Evolutionary conservation across 106 monocot genomes (phyloP).

Genomic region (Vanilla planifolia): DNA sequence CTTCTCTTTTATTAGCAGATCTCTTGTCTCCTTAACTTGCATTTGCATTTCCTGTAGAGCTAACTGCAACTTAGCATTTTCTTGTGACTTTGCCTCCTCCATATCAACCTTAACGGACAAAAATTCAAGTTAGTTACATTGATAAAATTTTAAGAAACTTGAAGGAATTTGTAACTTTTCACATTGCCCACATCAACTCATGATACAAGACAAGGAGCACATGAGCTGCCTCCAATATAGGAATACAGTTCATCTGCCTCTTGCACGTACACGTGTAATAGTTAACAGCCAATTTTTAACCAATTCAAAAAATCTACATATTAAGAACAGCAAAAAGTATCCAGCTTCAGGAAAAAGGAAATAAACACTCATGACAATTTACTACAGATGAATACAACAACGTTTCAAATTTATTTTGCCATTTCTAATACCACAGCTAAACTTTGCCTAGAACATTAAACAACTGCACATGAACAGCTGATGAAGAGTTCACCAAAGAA

Average conservation of each 20-base stretch:
- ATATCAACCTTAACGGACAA: conserved; percentile 36
- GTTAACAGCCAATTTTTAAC: not conserved
- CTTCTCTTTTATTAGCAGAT: conserved; percentile 31
- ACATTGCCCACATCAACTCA: not conserved
- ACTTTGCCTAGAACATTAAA: too few relatives aligned
- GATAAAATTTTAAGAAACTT: not conserved
- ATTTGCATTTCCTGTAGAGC: conserved; percentile 32
- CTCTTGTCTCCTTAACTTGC: conserved; percentile 29
- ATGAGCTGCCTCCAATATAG: not conserved
- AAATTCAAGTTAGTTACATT: not conserved
- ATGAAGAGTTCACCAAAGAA: too few relatives aligned
- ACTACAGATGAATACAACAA: too few relatives aligned
- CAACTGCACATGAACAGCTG: too few relatives aligned
- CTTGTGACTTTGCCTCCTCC: conserved; percentile 71
- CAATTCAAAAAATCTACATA: too few relatives aligned
- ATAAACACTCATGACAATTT: too few relatives aligned
- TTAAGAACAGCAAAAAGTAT: too few relatives aligned
- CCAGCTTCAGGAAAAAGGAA: too few relatives aligned
- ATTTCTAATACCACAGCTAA: too few relatives aligned
- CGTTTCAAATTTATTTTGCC: too few relatives aligned
- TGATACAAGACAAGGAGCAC: not conserved
- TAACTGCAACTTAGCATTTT: conserved; percentile 61
- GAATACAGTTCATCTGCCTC: not conserved
- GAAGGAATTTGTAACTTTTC: not conserved
- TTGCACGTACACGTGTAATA: not conserved